A percentile compares a stretch with the other conserved stretches of the same genome.
Evolutionary conservation across 306 rosid species (phyloP).

Genomic region (Hippophae rhamnoides): DNA sequence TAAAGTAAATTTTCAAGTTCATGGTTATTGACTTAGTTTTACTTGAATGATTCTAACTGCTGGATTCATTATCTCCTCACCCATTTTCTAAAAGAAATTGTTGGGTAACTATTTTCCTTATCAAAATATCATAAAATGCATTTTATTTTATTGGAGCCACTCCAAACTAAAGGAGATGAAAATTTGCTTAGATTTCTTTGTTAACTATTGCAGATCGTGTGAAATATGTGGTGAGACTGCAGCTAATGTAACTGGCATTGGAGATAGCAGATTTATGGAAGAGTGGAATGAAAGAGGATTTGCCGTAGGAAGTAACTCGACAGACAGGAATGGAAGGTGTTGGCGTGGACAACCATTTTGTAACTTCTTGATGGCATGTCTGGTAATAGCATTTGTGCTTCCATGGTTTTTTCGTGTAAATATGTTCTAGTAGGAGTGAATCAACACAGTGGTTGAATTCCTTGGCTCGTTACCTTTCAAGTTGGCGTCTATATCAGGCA

Average conservation of each 20-base stretch:
- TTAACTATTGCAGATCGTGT: conserved; percentile 43
- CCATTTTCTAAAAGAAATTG: no score
- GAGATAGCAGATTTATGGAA: conserved; percentile 51
- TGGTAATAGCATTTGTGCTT: conserved; percentile 87
- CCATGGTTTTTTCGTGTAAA: conserved; percentile 93
- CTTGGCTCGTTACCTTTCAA: conserved; percentile 20
- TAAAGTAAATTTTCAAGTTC: no score
- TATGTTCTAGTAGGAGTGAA: conserved; percentile 53
- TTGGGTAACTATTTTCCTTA: no score
- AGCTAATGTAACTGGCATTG: conserved; percentile 41
- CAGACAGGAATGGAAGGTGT: conserved; percentile 41
- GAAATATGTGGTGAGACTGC: conserved; percentile 88
- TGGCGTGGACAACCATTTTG: conserved; percentile 93
- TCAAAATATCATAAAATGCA: no score
- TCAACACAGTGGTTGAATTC: conserved; percentile 5
- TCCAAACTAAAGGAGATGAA: conserved; percentile 3
- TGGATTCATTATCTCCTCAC: no score
- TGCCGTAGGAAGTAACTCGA: conserved; percentile 23
- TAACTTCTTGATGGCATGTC: conserved; percentile 95
- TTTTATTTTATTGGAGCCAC: not conserved
- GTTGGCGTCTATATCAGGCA: conserved; percentile 11
- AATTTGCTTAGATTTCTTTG: conserved; percentile 9
- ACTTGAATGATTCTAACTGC: no score
- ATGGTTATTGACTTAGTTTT: no score
- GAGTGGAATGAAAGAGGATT: conserved; percentile 76